A percentile compares a stretch with the other conserved stretches of the same genome.
phyloP scores from a whole-genome alignment of 805 yeast species.

The Zygotorulaspora sp. region DNA sequence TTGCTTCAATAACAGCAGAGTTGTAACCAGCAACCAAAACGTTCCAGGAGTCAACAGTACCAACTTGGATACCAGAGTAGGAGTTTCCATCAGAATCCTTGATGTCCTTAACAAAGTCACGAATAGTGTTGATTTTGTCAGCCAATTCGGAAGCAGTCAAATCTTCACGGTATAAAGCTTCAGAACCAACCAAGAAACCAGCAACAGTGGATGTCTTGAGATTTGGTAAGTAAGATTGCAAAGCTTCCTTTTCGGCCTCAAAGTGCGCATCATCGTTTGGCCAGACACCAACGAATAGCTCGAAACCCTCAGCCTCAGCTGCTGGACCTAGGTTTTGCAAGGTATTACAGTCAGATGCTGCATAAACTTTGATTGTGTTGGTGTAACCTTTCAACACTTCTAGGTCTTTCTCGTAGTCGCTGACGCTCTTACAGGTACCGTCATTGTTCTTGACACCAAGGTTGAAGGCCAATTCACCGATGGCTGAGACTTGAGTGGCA shows the following conservation, averaged over 20 bases:
- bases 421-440: slow-evolving; percentile 70
- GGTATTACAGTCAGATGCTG: slow-evolving; percentile 92
- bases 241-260: slow-evolving; percentile 67
- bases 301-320: slow-evolving; percentile 71
- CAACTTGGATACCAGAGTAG: slow-evolving; percentile 69
- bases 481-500: slow-evolving; percentile 48
- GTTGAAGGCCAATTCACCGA: slow-evolving; percentile 77
- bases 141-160: slow-evolving; percentile 74
- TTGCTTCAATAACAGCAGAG: slow-evolving; percentile 64
- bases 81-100: slow-evolving; percentile 78
- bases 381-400: slow-evolving; percentile 54
- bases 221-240: slow-evolving; percentile 63
- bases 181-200: slow-evolving; percentile 88
- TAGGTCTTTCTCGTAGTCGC: slow-evolving; percentile 69
- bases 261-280: slow-evolving; percentile 83
- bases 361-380: slow-evolving; percentile 73
- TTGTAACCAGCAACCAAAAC: slow-evolving; percentile 75
- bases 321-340: slow-evolving; percentile 82
- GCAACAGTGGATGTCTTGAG: slow-evolving; percentile 65
- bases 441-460: slow-evolving; percentile 74
- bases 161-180: slow-evolving; percentile 89
- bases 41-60: slow-evolving; percentile 96
- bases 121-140: slow-evolving; percentile 56
- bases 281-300: slow-evolving; percentile 84
- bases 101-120: slow-evolving; percentile 53